Conservation (phyloP, 2,329 filamentous ascomycete species). For the Zarea fungicola region DNA sequence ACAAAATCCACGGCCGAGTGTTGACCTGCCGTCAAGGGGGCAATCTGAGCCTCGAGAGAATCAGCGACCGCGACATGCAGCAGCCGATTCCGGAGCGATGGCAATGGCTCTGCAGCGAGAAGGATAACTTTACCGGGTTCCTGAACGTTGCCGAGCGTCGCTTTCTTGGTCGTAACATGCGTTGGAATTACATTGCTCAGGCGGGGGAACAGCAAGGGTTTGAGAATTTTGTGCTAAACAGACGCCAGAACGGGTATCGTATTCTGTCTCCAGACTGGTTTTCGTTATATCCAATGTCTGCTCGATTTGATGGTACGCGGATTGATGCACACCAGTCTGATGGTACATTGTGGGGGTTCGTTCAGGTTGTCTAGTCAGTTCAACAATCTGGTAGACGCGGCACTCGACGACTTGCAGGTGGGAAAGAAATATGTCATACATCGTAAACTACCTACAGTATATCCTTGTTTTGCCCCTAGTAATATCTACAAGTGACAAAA, state of each 20-base stretch:
- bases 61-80: not conserved
- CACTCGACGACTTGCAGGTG: too few species aligned
- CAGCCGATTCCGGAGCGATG: not conserved
- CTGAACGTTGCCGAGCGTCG: not conserved
- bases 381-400: too few species aligned
- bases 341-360: conserved; percentile 1
- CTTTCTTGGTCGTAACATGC: not conserved
- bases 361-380: too few species aligned
- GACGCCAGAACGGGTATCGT: not conserved
- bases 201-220: not conserved
- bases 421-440: too few species aligned
- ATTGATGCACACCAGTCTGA: conserved; percentile 53
- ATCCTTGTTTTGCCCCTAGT: too few species aligned
- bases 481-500: too few species aligned
- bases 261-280: not conserved
- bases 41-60: not conserved
- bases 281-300: not conserved
- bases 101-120: conserved; percentile 3
- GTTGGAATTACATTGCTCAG: not conserved
- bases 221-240: not conserved
- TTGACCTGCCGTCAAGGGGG: not conserved
- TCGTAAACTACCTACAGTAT: too few species aligned
- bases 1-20: not conserved
- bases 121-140: not conserved
- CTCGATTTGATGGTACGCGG: conserved; percentile 56